Evolutionary conservation across 164 flowering plant species (phyloP).

Genomic region (Umbellularia californica): DNA sequence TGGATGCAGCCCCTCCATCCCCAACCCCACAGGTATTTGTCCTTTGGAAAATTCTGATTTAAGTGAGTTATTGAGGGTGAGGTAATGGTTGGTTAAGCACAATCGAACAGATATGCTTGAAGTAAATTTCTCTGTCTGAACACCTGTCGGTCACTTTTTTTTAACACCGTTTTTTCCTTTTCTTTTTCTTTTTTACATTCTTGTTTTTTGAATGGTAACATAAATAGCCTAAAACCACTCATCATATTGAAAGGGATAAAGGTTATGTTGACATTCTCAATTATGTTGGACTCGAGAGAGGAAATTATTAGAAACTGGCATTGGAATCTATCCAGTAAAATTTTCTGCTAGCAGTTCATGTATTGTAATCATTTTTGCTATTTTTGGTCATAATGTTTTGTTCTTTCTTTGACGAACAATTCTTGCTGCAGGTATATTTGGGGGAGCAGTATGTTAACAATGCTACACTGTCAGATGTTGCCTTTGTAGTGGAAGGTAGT

Average conservation of each 20-base stretch:
- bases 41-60: not conserved
- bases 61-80: not conserved
- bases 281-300: no score
- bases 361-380: no score
- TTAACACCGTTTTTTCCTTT: not conserved
- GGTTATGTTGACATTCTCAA: no score
- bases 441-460: slow-evolving; percentile 90
- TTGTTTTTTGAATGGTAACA: no score
- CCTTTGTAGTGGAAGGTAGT: slow-evolving; percentile 88
- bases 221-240: no score
- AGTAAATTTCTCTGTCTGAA: not conserved
- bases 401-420: not conserved
- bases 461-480: slow-evolving; percentile 86
- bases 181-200: not conserved
- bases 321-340: no score
- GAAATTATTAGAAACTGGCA: no score
- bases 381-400: no score
- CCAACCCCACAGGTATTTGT: slow-evolving; percentile 76
- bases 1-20: slow-evolving; percentile 96
- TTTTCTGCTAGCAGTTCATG: no score
- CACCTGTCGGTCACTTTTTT: not conserved
- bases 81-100: not conserved
- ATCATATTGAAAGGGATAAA: no score
- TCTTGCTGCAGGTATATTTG: slow-evolving; percentile 74
- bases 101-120: not conserved